phyloP scores from a whole-genome alignment of 1,284 basidiomycete species.

The Cystobasidium sp. region DNA sequence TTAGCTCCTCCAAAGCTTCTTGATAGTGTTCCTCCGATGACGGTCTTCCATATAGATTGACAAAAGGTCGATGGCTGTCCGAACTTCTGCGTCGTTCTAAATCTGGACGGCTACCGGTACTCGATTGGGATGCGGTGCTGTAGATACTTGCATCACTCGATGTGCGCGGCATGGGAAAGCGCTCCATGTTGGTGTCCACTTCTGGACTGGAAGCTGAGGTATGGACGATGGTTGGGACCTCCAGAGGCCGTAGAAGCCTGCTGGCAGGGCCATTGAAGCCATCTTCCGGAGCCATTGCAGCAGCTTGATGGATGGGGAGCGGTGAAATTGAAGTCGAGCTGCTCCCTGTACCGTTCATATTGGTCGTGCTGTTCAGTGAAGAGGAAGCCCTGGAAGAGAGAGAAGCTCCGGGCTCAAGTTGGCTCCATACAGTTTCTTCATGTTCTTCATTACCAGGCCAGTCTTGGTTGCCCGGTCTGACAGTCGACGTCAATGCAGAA shows the following conservation, averaged over 20 bases:
- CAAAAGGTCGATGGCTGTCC: background rate
- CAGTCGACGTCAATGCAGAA: background rate
- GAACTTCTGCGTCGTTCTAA: background rate
- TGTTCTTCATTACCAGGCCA: background rate
- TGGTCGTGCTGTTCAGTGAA: no score
- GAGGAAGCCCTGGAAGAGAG: no score
- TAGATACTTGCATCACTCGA: constrained; percentile 6
- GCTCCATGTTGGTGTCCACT: background rate
- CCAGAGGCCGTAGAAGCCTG: background rate
- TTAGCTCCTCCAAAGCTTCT: constrained; percentile 34
- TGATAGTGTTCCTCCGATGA: constrained; percentile 1
- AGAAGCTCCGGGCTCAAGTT: no score
- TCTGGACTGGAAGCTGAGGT: constrained; percentile 9
- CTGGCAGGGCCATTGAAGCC: background rate
- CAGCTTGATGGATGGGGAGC: no score
- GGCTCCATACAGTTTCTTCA: background rate
- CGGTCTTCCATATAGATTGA: constrained; percentile 7
- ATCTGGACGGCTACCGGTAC: background rate
- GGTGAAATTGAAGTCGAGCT: no score
- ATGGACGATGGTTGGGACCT: background rate
- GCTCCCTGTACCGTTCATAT: no score
- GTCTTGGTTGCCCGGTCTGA: background rate
- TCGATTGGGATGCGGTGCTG: constrained; percentile 6
- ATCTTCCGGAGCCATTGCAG: no score
- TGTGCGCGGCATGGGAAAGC: background rate